Evolutionary conservation across 2,329 filamentous ascomycete genomes (phyloP).

Genomic region (Cladobotryum protrusum): DNA sequence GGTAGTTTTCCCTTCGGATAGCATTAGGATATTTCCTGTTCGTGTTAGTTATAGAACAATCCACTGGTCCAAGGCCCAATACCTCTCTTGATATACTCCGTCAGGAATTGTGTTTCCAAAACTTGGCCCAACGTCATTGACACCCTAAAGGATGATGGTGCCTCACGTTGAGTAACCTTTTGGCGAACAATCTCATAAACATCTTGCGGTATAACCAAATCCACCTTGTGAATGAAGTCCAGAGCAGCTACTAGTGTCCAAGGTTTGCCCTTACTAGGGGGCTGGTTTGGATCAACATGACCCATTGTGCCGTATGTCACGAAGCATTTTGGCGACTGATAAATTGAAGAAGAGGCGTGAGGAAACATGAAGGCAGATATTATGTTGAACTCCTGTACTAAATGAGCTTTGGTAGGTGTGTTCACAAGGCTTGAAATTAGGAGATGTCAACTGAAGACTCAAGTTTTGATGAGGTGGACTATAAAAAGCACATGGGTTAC

Average conservation of each 20-base stretch:
- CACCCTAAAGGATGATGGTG: conserved; percentile 57
- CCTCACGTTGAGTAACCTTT: conserved; percentile 36
- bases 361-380: conserved; percentile 35
- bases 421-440: no score
- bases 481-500: background rate
- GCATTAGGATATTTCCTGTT: conserved; percentile 70
- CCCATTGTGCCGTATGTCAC: conserved; percentile 63
- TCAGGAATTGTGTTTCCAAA: conserved; percentile 70
- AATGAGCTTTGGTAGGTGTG: no score
- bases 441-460: background rate
- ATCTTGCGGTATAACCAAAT: conserved; percentile 66
- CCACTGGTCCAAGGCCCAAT: conserved; percentile 14
- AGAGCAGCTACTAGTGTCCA: conserved; percentile 63
- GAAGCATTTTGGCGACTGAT: conserved; percentile 62
- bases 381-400: background rate
- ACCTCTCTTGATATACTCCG: conserved; percentile 78
- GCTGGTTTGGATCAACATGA: conserved; percentile 64
- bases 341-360: conserved; percentile 38
- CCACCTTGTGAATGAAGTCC: conserved; percentile 65
- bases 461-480: conserved; percentile 1
- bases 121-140: conserved; percentile 67
- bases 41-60: background rate
- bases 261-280: conserved; percentile 66
- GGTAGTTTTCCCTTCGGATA: conserved; percentile 68
- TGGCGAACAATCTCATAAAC: conserved; percentile 48